Conservation (phyloP, 2,329 filamentous ascomycete genomes). For the Aspergillus ibericus region DNA sequence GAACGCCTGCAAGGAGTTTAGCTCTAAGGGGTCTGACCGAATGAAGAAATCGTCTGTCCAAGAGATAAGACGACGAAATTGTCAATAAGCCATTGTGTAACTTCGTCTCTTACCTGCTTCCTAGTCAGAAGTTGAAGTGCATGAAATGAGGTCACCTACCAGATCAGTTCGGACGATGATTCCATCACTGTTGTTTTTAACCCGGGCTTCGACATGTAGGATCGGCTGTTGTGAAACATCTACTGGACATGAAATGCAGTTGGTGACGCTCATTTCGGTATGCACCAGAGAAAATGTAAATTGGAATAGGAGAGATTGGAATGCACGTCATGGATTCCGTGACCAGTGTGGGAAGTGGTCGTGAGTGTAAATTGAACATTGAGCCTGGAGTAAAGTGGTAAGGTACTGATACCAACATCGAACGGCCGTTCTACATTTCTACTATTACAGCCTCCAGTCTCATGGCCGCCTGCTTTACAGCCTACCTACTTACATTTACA, state of each 20-base stretch:
- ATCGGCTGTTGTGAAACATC: slow-evolving; percentile 26
- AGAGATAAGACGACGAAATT: slow-evolving; percentile 36
- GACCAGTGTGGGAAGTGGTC: too few species aligned
- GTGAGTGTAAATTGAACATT: too few species aligned
- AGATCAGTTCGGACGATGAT: slow-evolving; percentile 34
- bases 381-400: too few species aligned
- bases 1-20: background rate
- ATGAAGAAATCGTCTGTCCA: slow-evolving; percentile 33
- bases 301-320: background rate
- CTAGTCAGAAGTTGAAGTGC: background rate
- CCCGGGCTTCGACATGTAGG: slow-evolving; percentile 42
- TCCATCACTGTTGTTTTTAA: slow-evolving; percentile 28
- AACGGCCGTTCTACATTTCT: too few species aligned
- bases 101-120: slow-evolving; percentile 36
- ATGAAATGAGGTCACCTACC: slow-evolving; percentile 17
- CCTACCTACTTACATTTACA: too few species aligned
- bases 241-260: slow-evolving; percentile 2
- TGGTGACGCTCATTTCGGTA: background rate
- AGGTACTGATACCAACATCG: too few species aligned
- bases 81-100: slow-evolving; percentile 38
- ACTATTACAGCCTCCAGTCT: background rate
- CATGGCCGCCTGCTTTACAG: background rate
- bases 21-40: slow-evolving; percentile 22
- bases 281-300: background rate
- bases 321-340: too few species aligned